A percentile compares a stretch with the other conserved stretches of the same genome.
phyloP scores from a whole-genome alignment of 2,329 filamentous ascomycete genomes.

The Cercospora zeina region DNA sequence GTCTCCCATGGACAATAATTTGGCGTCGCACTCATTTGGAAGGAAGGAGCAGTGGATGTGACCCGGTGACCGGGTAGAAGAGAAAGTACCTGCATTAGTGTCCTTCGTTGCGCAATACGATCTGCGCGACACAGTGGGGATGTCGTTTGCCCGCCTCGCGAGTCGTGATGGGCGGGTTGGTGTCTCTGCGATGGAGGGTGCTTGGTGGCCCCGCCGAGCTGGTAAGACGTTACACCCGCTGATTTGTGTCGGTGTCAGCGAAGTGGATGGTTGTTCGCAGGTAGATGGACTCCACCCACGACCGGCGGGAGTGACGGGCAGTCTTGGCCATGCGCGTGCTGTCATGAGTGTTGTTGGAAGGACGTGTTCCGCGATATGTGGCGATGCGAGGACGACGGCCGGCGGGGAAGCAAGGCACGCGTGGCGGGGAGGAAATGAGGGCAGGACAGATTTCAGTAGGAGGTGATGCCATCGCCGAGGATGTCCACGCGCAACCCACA shows the following conservation, averaged over 20 bases:
- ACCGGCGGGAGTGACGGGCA: not conserved
- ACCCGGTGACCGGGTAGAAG: conserved; percentile 27
- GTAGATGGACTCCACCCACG: conserved; percentile 4
- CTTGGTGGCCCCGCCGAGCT: conserved; percentile 29
- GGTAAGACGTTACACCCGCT: conserved; percentile 35
- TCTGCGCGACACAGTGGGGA: conserved; percentile 26
- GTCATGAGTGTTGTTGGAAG: not conserved
- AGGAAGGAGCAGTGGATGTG: conserved; percentile 13
- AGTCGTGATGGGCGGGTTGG: conserved; percentile 28
- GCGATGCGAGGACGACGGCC: conserved; percentile 7
- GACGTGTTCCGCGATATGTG: conserved; percentile 13
- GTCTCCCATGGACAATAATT: conserved; percentile 1
- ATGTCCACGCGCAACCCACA: conserved; percentile 30
- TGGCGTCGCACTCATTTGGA: conserved; percentile 11
- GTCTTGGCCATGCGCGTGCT: not conserved
- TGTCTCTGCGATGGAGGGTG: conserved; percentile 18
- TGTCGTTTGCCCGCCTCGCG: conserved; percentile 25
- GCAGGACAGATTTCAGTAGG: conserved; percentile 14
- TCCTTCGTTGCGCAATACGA: conserved; percentile 34
- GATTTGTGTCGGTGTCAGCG: conserved; percentile 27
- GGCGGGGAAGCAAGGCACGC: conserved; percentile 9
- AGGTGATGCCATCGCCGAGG: conserved; percentile 29
- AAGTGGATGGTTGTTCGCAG: conserved; percentile 23
- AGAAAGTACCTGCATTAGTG: conserved; percentile 39
- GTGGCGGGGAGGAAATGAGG: conserved; percentile 24